These are phyloP conservation scores for Rhizophora mangle DNA, from an alignment of 345 rosid genomes.

Conservation along the genomic window DNA sequence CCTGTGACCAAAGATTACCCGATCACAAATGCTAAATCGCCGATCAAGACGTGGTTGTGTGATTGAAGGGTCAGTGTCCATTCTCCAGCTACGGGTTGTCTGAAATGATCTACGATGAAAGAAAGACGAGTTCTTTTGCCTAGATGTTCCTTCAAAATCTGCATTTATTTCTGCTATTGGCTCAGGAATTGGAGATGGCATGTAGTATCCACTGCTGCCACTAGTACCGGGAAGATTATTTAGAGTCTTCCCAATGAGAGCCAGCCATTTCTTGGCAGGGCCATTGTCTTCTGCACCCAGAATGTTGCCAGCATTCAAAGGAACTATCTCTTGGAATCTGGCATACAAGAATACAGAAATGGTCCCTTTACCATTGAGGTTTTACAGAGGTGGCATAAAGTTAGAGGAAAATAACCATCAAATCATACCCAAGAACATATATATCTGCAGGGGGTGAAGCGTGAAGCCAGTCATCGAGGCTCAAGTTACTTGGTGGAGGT, in stretches of 20 bases:
- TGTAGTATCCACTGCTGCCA: slow-evolving; percentile 61
- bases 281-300: slow-evolving; percentile 98
- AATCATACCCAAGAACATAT: slow-evolving; percentile 83
- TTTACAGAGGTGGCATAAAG: slow-evolving; percentile 9
- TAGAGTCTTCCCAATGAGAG: slow-evolving; percentile 74
- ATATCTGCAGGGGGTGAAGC: slow-evolving; percentile 97
- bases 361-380: slow-evolving; percentile 4
- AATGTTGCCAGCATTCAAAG: slow-evolving; percentile 94
- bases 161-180: slow-evolving; percentile 90
- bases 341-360: slow-evolving; percentile 1
- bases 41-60: slow-evolving; percentile 72
- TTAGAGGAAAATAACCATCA: slow-evolving; percentile 9
- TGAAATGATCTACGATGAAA: slow-evolving; percentile 89
- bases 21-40: slow-evolving; percentile 86
- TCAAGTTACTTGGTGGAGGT: slow-evolving; percentile 78
- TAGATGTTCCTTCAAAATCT: slow-evolving; percentile 89
- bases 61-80: slow-evolving; percentile 67
- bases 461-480: slow-evolving; percentile 92
- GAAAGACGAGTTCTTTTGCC: slow-evolving; percentile 74
- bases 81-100: slow-evolving; percentile 78
- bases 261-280: slow-evolving; percentile 93
- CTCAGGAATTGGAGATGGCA: slow-evolving; percentile 87
- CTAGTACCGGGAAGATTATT: slow-evolving; percentile 89
- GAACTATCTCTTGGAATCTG: slow-evolving; percentile 99
- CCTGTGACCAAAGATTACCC: slow-evolving; percentile 77